phyloP scores from a whole-genome alignment of 768 basidiomycete genomes.

The Termitomyces sp. region DNA sequence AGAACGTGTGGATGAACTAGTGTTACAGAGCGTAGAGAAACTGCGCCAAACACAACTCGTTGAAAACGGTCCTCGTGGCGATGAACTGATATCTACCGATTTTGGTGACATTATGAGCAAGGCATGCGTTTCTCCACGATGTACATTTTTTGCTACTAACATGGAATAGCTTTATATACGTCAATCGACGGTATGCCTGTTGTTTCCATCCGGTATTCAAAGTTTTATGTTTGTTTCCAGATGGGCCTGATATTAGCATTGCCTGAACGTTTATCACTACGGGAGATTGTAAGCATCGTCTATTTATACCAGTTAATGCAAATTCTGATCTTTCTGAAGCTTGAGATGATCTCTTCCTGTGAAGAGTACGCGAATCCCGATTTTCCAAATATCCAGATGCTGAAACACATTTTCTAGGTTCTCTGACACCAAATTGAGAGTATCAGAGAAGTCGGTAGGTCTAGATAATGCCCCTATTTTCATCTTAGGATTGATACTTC shows the following conservation, averaged over 20 bases:
- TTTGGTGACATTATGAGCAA: constrained; percentile 88
- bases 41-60: constrained; percentile 61
- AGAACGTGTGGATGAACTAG: constrained; percentile 65
- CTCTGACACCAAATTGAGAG: constrained; percentile 60
- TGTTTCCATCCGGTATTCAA: constrained; percentile 5
- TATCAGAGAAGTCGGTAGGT: constrained; percentile 67
- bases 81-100: constrained; percentile 54
- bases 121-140: constrained; percentile 29
- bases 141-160: background rate
- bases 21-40: constrained; percentile 56
- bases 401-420: constrained; percentile 45
- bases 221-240: constrained; percentile 24
- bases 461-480: background rate
- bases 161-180: constrained; percentile 65
- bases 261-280: no score
- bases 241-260: constrained; percentile 66
- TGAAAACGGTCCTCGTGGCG: constrained; percentile 29
- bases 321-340: constrained; percentile 25
- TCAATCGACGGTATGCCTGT: constrained; percentile 48
- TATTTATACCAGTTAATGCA: background rate
- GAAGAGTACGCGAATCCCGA: constrained; percentile 51
- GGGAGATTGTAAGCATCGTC: constrained; percentile 46
- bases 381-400: no score
- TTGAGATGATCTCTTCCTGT: constrained; percentile 58
- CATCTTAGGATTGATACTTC: background rate